A percentile compares a stretch with the other conserved stretches of the same genome.
These are phyloP conservation scores for Phenoliferia sp. DNA, from an alignment of 1,284 basidiomycete genomes.

Conservation along the genomic window DNA sequence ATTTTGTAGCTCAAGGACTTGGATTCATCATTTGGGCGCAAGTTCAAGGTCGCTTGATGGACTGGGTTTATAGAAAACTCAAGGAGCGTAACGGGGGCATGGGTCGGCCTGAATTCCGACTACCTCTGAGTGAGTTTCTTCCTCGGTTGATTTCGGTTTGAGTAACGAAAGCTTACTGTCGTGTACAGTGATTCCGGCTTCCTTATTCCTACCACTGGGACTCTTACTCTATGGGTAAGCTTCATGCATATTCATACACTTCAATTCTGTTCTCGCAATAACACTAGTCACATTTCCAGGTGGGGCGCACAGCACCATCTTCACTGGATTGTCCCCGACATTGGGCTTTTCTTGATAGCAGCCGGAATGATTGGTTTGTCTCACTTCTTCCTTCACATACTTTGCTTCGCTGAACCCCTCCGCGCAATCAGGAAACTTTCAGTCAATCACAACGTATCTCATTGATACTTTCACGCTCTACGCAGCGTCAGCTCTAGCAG, in stretches of 20 bases:
- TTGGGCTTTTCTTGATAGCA: constrained; percentile 10
- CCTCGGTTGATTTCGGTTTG: neutral
- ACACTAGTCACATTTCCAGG: no score
- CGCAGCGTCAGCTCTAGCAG: constrained; percentile 40
- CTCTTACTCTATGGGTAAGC: constrained; percentile 49
- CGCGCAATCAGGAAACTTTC: constrained; percentile 12
- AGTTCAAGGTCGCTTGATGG: constrained; percentile 45
- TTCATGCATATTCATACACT: no score
- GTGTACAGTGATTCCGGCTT: constrained; percentile 54
- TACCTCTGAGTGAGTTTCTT: constrained; percentile 25
- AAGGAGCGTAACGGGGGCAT: constrained; percentile 52
- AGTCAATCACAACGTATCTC: constrained; percentile 18
- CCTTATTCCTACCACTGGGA: constrained; percentile 54
- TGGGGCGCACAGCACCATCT: constrained; percentile 57
- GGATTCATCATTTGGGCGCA: constrained; percentile 47
- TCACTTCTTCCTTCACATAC: neutral
- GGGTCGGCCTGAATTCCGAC: constrained; percentile 38
- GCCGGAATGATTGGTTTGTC: neutral
- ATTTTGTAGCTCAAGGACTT: constrained; percentile 56
- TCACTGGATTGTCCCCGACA: constrained; percentile 56
- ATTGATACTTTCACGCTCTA: constrained; percentile 38
- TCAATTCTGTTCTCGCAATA: no score
- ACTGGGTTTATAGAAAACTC: constrained; percentile 53
- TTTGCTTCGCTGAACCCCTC: neutral
- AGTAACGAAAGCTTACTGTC: no score